A percentile compares a stretch with the other conserved stretches of the same genome.
phyloP scores from a whole-genome alignment of 1,284 basidiomycete genomes.

The Pseudozyma sp. region DNA sequence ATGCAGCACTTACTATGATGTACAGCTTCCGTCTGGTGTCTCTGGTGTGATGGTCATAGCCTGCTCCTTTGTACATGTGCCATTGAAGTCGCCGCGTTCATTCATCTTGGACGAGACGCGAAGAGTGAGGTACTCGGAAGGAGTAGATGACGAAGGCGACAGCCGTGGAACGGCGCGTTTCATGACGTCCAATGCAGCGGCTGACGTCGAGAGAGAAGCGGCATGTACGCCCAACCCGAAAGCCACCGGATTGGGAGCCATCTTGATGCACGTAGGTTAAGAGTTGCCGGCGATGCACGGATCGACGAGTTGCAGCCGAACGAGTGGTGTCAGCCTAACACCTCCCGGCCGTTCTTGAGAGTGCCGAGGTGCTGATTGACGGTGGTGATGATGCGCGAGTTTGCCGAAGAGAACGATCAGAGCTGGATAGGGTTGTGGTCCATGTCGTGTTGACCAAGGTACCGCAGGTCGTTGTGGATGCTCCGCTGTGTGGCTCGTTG shows the following conservation, averaged over 20 bases:
- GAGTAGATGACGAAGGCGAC: slow-evolving; percentile 11
- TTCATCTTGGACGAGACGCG: slow-evolving; percentile 46
- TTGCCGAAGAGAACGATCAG: no score
- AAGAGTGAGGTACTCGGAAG: slow-evolving; percentile 19
- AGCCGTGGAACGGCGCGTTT: slow-evolving; percentile 7
- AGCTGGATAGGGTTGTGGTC: no score
- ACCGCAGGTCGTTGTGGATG: no score
- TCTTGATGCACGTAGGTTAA: neutral
- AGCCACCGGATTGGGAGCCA: slow-evolving; percentile 21
- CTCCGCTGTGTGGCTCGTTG: no score
- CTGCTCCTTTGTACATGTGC: slow-evolving; percentile 36
- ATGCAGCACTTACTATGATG: slow-evolving; percentile 34
- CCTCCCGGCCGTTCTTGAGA: no score
- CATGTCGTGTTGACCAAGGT: no score
- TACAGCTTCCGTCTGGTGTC: slow-evolving; percentile 44
- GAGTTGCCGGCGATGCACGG: neutral
- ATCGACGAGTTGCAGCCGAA: neutral
- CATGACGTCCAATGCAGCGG: slow-evolving; percentile 14
- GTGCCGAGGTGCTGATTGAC: no score
- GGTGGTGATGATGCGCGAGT: no score
- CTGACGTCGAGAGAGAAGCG: slow-evolving; percentile 11
- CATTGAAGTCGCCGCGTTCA: slow-evolving; percentile 49
- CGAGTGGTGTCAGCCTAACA: no score
- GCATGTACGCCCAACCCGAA: slow-evolving; percentile 11
- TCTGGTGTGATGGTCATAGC: slow-evolving; percentile 49